Conservation (phyloP, 225 moss, liverwort and hornwort genomes). For the Bryum argenteum region DNA sequence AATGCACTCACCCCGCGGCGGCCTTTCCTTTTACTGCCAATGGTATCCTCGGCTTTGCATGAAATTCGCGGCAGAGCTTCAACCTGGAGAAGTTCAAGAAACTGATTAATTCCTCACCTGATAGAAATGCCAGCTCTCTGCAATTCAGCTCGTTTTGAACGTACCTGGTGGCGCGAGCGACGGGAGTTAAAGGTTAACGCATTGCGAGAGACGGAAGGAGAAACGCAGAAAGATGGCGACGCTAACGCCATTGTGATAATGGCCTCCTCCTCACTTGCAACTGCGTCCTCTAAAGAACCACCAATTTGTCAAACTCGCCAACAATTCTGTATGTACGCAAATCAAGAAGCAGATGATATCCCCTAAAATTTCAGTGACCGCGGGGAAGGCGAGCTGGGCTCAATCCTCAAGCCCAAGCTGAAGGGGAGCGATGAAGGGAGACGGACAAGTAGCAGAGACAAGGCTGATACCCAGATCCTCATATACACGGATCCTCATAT, state of each 20-base stretch:
- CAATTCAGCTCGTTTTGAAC: not conserved
- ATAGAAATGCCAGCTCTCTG: not conserved
- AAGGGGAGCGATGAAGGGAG: too few relatives aligned
- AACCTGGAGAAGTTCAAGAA: conserved; percentile 17
- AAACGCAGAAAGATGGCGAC: conserved; percentile 7
- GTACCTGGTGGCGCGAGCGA: not conserved
- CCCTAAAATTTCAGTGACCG: too few relatives aligned
- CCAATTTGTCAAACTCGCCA: too few relatives aligned
- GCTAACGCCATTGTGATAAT: conserved; percentile 33
- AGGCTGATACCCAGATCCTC: too few relatives aligned
- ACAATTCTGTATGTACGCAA: too few relatives aligned
- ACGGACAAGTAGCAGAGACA: too few relatives aligned
- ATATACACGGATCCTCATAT: too few relatives aligned
- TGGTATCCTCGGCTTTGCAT: conserved; percentile 47
- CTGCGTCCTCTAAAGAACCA: not conserved
- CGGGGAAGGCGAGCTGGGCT: too few relatives aligned
- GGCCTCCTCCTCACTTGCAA: not conserved
- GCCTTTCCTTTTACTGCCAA: conserved; percentile 62
- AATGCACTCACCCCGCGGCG: conserved; percentile 53
- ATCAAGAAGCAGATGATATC: too few relatives aligned
- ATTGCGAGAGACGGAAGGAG: not conserved
- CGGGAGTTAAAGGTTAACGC: conserved; percentile 11
- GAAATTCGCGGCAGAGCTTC: conserved; percentile 28
- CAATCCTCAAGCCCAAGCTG: too few relatives aligned
- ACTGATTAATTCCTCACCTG: not conserved